Evolutionary conservation across 73 alveolate species (phyloP).

Genomic region (Paramecium bursaria): DNA sequence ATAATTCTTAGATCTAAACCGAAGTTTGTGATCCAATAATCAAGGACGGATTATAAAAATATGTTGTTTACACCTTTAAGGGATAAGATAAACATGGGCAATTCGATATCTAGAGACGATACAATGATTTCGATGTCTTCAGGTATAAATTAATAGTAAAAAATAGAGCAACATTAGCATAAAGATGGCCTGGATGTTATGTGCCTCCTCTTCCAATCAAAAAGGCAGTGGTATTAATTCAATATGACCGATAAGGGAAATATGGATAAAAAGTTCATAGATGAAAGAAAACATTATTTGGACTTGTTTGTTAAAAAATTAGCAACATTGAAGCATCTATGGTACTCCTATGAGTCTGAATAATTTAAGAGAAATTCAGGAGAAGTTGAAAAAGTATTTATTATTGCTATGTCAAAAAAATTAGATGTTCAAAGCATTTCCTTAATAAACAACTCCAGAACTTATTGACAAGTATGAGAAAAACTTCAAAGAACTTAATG

Average conservation of each 20-base stretch:
- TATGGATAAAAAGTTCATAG: slow-evolving; percentile 71
- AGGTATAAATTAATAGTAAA: background rate
- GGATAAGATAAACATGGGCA: slow-evolving; percentile 65
- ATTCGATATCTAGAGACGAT: slow-evolving; percentile 59
- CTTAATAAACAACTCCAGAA: slow-evolving; percentile 33
- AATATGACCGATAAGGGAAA: slow-evolving; percentile 23
- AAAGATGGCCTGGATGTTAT: slow-evolving; percentile 71
- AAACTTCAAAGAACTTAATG: slow-evolving; percentile 45
- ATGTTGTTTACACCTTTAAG: slow-evolving; percentile 64
- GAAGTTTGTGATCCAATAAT: slow-evolving; percentile 55
- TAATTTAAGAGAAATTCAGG: slow-evolving; percentile 19
- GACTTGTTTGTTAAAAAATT: slow-evolving; percentile 46
- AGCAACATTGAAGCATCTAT: slow-evolving; percentile 53
- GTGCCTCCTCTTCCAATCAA: slow-evolving; percentile 68
- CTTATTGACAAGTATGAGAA: slow-evolving; percentile 58
- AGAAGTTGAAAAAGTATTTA: slow-evolving; percentile 36
- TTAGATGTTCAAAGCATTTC: slow-evolving; percentile 3
- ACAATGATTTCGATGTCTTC: slow-evolving; percentile 66
- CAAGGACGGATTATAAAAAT: slow-evolving; percentile 62
- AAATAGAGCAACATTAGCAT: slow-evolving; percentile 2
- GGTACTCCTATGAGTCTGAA: slow-evolving; percentile 68
- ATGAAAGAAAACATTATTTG: slow-evolving; percentile 60
- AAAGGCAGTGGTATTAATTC: slow-evolving; percentile 46
- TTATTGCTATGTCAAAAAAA: too few relatives aligned
- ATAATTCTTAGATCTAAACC: slow-evolving; percentile 4